Evolutionary conservation across 164 flowering plant species (phyloP).

Genomic region (Hamamelis virginiana): DNA sequence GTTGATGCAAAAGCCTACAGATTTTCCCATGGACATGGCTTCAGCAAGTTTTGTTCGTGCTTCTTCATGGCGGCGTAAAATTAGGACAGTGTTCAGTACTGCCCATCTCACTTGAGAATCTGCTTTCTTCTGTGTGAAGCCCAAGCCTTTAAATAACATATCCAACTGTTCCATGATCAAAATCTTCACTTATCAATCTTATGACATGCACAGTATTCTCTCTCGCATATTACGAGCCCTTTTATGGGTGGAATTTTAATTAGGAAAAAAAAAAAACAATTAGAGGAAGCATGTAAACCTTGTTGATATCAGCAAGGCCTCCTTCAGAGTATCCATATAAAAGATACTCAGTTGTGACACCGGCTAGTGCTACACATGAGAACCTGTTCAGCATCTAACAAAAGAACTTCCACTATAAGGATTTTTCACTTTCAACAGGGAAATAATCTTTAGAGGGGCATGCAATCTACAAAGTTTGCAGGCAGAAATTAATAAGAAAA

Average conservation of each 20-base stretch:
- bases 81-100: conserved; percentile 66
- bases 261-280: not conserved
- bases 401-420: not conserved
- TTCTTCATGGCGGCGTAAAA: conserved; percentile 69
- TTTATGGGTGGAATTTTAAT: not conserved
- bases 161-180: conserved; percentile 55
- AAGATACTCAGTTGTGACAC: conserved; percentile 84
- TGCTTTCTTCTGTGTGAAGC: conserved; percentile 89
- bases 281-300: conserved; percentile 39
- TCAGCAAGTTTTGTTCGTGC: conserved; percentile 66
- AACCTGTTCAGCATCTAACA: conserved; percentile 76
- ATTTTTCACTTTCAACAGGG: not conserved
- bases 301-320: conserved; percentile 72
- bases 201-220: not conserved
- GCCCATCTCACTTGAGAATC: conserved; percentile 98
- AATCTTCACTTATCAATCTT: not conserved
- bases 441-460: no score
- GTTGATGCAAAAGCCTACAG: conserved; percentile 73
- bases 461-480: not conserved
- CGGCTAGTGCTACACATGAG: conserved; percentile 87
- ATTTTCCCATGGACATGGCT: conserved; percentile 75
- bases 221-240: not conserved
- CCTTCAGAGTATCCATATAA: conserved; percentile 80
- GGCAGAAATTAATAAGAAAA: not conserved
- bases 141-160: conserved; percentile 53